Evolutionary conservation across 2,329 filamentous ascomycete genomes (phyloP), one percentile per base, ranked within the genome.

Genomic region (Ophiostoma fasciatum): DNA sequence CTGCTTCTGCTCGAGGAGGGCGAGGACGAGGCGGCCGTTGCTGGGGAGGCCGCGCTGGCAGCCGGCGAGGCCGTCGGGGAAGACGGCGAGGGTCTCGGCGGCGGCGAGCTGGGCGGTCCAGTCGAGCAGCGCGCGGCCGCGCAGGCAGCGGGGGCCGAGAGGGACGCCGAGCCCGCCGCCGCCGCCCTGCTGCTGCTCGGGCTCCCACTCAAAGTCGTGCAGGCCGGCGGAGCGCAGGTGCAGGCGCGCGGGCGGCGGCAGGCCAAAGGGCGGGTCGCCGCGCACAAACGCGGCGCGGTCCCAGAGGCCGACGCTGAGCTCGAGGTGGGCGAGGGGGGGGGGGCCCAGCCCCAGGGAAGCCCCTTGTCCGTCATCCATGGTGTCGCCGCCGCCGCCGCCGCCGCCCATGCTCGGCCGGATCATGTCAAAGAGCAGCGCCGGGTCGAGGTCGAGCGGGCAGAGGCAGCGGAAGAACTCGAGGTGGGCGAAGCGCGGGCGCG

Each of bases 151-250:
- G 10, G 36, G 36, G 13, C 35, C 14, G 11, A 19, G 19, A 8
- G 21, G 20, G 28, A 21, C 15, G 33, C 17, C 22, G 5, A 7
- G 28, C n/a, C n/a, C n/a, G n/a, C n/a, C n/a, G n/a, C n/a, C n/a
- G n/a, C n/a, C n/a, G n/a, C n/a, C n/a, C n/a, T n/a, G n/a, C n/a
- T n/a, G n/a, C n/a, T n/a, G n/a, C n/a, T n/a, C n/a, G n/a, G n/a
- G n/a, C 20, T 35, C 34, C 38, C 41, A 42, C 26, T 42, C 32
- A 12, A 43, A 37, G 3, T 27, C n/a, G 25, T 35, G 30, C 17
- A 47, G 37, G 33, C 45, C 43, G 11, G 44, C 23, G 5, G 37
- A 36, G 23, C 31, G 35, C 4, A 47, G 8, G 5, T 35, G 42
- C 5, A 22, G 39, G 31, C 10, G 39, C 37, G 15, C 22, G 13